Base-by-base conservation (phyloP, 2,329 filamentous ascomycete genomes). In the Aspergillus fijiensis region DNA sequence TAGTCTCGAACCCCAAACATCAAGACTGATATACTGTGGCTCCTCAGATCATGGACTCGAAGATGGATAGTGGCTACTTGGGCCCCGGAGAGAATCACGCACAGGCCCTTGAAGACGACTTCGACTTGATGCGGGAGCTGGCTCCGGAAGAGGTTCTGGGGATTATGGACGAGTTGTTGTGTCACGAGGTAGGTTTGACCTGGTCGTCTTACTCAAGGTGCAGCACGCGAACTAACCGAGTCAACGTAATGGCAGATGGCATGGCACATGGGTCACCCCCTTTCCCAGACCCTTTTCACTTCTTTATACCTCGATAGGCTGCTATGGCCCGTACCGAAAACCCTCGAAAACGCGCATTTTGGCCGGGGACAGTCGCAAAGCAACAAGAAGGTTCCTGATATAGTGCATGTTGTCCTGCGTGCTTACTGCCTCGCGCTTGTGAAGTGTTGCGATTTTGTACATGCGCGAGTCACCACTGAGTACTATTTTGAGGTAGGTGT, bases 1-100 rank as follows among this genome's bases (percentile, higher is more conserved):
- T 33, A 5, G 2, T 21, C 29, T 31, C 42, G 16, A 48, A 29
- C 27, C 25, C 9, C 10, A 16, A 14, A 25, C 21, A 6, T 16
- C 27, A 31, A 53, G 39, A 53, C 69, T 71, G 58, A 72, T 56
- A 23, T 55, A 49, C 14, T 39, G 14, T 45, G 23, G 35, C 45
- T 5, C 49, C 27, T 55, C 70, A 99, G 95, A 96, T 99, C 69
- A 97, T 97, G 91, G 95, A 99, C 72, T 88, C 91, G 1, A 99
- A 98, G 78, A 99, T 99, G 95, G 95, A 99, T 76, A 97, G 92
- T 72, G 95, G 95, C 29, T 92, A 89, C 65, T 81, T 96, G 6
- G 83, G 86, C 21, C 86, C 89, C 7, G 90, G 88, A 31, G 91
- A 96, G 70, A 75, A 69, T 50, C 65, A 72, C 45, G 70, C 69